A percentile compares a stretch with the other conserved stretches of the same genome.
Conservation (phyloP, 768 basidiomycete genomes). For the Amanita pallidorosea region DNA sequence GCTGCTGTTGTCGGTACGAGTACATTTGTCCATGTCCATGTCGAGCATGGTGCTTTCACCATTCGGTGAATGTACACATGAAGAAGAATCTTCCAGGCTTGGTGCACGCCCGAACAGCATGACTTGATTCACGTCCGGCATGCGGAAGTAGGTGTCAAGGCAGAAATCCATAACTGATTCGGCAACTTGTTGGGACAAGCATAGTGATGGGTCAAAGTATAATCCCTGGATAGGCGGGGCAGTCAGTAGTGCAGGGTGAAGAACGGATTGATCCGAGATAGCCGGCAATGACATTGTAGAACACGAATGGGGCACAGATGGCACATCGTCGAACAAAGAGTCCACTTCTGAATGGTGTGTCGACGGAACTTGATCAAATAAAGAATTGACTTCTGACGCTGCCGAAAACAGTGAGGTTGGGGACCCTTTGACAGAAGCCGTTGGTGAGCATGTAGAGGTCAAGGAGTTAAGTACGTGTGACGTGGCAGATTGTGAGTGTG, state of each 20-base stretch:
- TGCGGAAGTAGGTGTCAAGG: constrained; percentile 43
- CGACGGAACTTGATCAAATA: background rate
- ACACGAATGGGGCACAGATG: background rate
- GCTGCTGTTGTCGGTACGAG: background rate
- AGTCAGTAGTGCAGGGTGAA: constrained; percentile 18
- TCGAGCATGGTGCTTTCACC: background rate
- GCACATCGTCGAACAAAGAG: background rate
- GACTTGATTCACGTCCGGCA: constrained; percentile 54
- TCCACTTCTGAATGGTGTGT: background rate
- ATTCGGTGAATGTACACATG: background rate
- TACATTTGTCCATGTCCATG: background rate
- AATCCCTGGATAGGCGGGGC: constrained; percentile 57
- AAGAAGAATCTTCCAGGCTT: background rate
- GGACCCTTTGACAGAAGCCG: background rate
- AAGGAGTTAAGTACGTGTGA: no score
- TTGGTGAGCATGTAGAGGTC: no score
- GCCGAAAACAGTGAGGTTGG: constrained; percentile 2
- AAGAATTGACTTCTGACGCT: background rate
- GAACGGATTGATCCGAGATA: background rate
- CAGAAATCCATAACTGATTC: constrained; percentile 39
- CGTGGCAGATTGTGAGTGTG: background rate
- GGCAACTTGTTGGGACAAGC: constrained; percentile 41
- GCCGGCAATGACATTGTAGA: background rate
- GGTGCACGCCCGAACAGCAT: constrained; percentile 68
- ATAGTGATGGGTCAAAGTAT: constrained; percentile 42